Percentiles rank a stretch among this genome's conserved stretches.
Evolutionary conservation across 768 basidiomycete species (phyloP).

Genomic region (Coprinellus micaceus): DNA sequence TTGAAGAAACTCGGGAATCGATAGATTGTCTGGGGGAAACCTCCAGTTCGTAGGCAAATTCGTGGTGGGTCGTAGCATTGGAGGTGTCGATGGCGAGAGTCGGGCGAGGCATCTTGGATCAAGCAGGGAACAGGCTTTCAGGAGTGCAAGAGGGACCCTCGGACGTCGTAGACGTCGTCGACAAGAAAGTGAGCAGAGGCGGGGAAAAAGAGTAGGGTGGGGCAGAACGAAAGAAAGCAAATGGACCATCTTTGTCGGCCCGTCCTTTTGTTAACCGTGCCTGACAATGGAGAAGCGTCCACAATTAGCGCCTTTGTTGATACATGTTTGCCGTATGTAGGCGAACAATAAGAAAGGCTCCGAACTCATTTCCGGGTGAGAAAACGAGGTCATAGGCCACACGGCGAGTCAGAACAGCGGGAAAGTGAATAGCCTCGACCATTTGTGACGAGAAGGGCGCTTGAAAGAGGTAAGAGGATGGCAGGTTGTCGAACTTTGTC

Average conservation of each 20-base stretch:
- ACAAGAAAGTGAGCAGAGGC: background rate
- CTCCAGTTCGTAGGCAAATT: constrained; percentile 21
- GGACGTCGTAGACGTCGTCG: constrained; percentile 1
- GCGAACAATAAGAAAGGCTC: background rate
- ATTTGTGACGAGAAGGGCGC: no score
- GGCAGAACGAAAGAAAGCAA: background rate
- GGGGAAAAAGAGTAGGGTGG: background rate
- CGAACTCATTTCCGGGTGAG: background rate
- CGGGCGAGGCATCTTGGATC: constrained; percentile 20
- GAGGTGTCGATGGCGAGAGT: constrained; percentile 20
- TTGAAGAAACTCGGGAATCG: constrained; percentile 12
- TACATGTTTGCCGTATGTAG: background rate
- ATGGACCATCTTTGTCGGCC: background rate
- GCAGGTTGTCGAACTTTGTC: no score
- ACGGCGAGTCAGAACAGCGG: no score
- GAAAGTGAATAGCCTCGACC: no score
- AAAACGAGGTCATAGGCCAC: no score
- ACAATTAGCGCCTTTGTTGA: constrained; percentile 4
- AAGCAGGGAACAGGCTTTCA: background rate
- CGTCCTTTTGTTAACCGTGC: background rate
- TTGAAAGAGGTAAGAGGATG: no score
- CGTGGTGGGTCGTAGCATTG: constrained; percentile 12
- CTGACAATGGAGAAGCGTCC: background rate
- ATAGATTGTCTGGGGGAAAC: constrained; percentile 23
- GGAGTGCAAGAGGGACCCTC: background rate